Base-by-base conservation (phyloP, 129 eudicot genomes). In the Rutidosis leptorrhynchoides region DNA sequence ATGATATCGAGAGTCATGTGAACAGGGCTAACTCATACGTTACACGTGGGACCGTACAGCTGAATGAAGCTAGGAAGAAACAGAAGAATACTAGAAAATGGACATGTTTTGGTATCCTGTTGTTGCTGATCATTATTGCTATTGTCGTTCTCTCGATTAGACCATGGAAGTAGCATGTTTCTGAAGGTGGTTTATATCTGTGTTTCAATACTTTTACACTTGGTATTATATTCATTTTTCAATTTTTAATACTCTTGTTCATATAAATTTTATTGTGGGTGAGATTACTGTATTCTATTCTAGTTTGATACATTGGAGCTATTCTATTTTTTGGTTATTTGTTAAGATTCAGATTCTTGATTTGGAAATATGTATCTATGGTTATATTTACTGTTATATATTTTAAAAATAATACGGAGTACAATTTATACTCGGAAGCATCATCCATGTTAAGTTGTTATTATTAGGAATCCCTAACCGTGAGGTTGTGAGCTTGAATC, bases 1-100 rank as follows among this genome's bases (percentile, higher is more conserved):
- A 78, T 73, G 74, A 82, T 28, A 80, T 76, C 2, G 88, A 84
- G 75, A 78, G 60, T 26, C 86, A 85, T 11, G 84, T 86, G 26
- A 60, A 82, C 27, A 68, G 84, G 53, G 89, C 89, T 4, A 81
- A 83, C 66, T 83, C 89, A 1, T 83, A 77, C 27, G 89, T 83
- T 0, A 63, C 78, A 6, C 78, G 81, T 46, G 89, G 89, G 15
- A 67, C 85, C 1, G 52, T 45, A 15, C 81, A 83, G 64, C 76
- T 83, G 16, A 37, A 53, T 48, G 83, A 61, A 46, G 89, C 89
- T 0, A 67, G 78, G 48, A 71, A 75, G 75, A 68, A 77, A 3
- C 84, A 80, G 32, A 67, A 72, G 76, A 80, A 76, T 21, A 70
- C 84, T 0, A 48, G 84, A 27, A 80, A 80, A 23, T 80, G 84